Evolutionary conservation across 2,329 filamentous ascomycete genomes (phyloP).

Genomic region (Aurifilum marmelostoma): DNA sequence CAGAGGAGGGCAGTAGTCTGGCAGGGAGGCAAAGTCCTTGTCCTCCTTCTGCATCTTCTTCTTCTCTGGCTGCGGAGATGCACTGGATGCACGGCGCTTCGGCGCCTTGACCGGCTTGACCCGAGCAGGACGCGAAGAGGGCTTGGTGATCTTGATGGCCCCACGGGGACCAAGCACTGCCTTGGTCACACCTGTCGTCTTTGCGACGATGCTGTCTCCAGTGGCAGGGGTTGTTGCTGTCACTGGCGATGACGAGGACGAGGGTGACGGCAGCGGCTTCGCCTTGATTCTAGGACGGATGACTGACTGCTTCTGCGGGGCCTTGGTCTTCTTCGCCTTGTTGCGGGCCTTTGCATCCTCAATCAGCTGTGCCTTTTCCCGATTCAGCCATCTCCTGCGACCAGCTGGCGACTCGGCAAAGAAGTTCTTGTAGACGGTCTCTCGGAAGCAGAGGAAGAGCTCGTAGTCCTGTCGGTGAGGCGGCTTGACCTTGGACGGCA

Average conservation of each 20-base stretch:
- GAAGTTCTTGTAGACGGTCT: slow-evolving; percentile 47
- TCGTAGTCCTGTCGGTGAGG: slow-evolving; percentile 59
- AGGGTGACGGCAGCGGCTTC: slow-evolving; percentile 36
- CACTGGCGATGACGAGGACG: not conserved
- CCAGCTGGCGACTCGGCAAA: slow-evolving; percentile 46
- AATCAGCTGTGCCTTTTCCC: slow-evolving; percentile 54
- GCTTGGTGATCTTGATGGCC: slow-evolving; percentile 40
- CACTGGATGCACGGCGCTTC: slow-evolving; percentile 41
- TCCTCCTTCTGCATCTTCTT: slow-evolving; percentile 53
- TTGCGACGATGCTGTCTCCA: slow-evolving; percentile 29
- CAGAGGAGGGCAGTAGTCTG: slow-evolving; percentile 73
- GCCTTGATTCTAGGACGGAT: slow-evolving; percentile 47
- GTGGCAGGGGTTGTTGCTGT: not conserved
- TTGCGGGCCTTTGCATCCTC: slow-evolving; percentile 50
- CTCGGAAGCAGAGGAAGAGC: slow-evolving; percentile 55
- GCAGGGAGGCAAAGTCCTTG: slow-evolving; percentile 74
- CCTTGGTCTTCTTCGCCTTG: slow-evolving; percentile 41
- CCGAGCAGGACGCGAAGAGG: slow-evolving; percentile 42
- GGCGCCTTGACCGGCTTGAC: slow-evolving; percentile 38
- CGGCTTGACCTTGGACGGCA: slow-evolving; percentile 38
- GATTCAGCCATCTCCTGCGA: slow-evolving; percentile 51
- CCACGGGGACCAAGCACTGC: slow-evolving; percentile 9
- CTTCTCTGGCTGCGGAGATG: slow-evolving; percentile 50
- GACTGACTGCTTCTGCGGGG: slow-evolving; percentile 29
- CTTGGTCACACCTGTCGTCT: slow-evolving; percentile 27